Evolutionary conservation across 352 stramenopile genomes (phyloP).

Genomic region (Pythium oligandrum): DNA sequence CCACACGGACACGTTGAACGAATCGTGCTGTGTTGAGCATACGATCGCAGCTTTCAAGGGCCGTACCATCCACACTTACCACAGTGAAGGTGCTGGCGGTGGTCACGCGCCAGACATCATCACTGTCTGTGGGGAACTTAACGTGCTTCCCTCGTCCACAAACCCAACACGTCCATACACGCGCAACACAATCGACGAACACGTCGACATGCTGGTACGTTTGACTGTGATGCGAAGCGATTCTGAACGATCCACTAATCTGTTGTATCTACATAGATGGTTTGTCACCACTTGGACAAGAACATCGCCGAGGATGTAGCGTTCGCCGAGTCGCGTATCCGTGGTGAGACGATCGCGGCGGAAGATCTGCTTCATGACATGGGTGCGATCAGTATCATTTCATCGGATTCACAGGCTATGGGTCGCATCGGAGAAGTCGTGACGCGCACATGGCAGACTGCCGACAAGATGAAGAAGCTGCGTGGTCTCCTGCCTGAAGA

Average conservation of each 20-base stretch:
- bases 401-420: conserved; percentile 96
- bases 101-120: conserved; percentile 97
- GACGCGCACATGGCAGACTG: conserved; percentile 96
- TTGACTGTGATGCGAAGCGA: too few relatives aligned
- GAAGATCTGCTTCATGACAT: conserved; percentile 98
- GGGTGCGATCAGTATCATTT: conserved; percentile 96
- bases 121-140: conserved; percentile 90
- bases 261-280: conserved; percentile 55
- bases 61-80: conserved; percentile 96
- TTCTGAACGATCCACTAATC: too few relatives aligned
- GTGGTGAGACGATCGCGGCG: conserved; percentile 95
- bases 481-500: conserved; percentile 88
- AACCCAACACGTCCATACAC: conserved; percentile 97
- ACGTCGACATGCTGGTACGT: conserved; percentile 94
- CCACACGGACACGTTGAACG: conserved; percentile 98
- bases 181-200: conserved; percentile 97
- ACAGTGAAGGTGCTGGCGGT: conserved; percentile 92
- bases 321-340: conserved; percentile 97
- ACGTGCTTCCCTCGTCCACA: conserved; percentile 94
- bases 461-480: conserved; percentile 98
- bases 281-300: conserved; percentile 97
- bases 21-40: conserved; percentile 94
- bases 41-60: conserved; percentile 94
- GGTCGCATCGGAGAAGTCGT: conserved; percentile 96
- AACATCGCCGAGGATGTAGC: conserved; percentile 96